These are phyloP conservation scores for Drechslerella coelobrocha DNA, from an alignment of 2,329 filamentous ascomycete species.

Conservation along the genomic window DNA sequence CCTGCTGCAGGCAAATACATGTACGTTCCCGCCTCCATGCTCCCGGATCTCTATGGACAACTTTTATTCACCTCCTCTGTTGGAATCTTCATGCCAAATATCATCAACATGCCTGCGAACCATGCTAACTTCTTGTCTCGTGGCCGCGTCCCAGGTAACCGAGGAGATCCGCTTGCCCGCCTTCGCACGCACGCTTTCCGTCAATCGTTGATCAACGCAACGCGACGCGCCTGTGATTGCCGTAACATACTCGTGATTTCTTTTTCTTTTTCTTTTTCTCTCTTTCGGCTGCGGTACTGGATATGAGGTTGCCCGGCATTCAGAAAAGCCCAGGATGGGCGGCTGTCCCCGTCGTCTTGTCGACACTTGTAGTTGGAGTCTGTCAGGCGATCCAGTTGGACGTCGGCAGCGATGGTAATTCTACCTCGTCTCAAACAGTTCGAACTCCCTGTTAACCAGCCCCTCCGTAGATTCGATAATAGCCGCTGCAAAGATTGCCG, in stretches of 20 bases:
- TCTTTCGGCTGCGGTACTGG: background rate
- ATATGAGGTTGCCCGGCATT: constrained; percentile 37
- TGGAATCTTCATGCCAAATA: no score
- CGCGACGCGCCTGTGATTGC: background rate
- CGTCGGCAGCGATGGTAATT: constrained; percentile 34
- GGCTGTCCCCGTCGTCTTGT: constrained; percentile 28
- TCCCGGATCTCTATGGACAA: no score
- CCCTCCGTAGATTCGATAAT: constrained; percentile 50
- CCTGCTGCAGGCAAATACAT: no score
- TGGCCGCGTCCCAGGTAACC: no score
- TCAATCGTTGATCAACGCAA: no score
- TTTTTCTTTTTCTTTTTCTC: constrained; percentile 4
- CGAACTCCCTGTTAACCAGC: constrained; percentile 48
- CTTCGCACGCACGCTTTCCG: no score
- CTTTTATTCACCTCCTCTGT: no score
- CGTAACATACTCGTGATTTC: constrained; percentile 16
- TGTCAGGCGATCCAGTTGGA: constrained; percentile 36
- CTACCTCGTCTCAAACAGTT: constrained; percentile 52
- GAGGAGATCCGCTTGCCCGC: no score
- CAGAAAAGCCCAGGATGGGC: constrained; percentile 24
- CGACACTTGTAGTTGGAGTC: constrained; percentile 8
- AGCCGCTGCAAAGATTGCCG: constrained; percentile 56
- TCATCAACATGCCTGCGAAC: no score
- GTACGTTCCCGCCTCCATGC: no score
- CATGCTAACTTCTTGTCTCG: no score